phyloP scores from a whole-genome alignment of 345 rosid species.

The Balakata baccata region DNA sequence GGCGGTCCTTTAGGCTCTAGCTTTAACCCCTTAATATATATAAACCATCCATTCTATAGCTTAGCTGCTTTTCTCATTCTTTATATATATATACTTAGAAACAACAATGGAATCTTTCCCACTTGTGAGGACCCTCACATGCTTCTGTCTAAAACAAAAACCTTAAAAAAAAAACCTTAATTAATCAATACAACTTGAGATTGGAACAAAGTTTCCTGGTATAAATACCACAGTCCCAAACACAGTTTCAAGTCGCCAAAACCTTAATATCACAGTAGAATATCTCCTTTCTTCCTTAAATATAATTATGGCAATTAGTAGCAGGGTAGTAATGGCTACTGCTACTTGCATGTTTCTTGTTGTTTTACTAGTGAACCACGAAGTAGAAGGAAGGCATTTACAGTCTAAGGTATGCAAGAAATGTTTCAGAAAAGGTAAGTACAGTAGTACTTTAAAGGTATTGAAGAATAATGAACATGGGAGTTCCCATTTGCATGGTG shows the following conservation, averaged over 20 bases:
- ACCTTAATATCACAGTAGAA: slow-evolving; percentile 6
- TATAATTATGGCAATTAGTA: background rate
- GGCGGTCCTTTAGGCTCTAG: background rate
- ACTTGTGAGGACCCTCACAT: slow-evolving; percentile 26
- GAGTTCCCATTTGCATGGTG: background rate
- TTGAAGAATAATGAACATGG: slow-evolving; percentile 5
- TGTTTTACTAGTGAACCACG: slow-evolving; percentile 32
- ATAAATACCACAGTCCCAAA: slow-evolving; percentile 11
- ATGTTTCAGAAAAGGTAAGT: slow-evolving; percentile 6
- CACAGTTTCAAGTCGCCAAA: background rate
- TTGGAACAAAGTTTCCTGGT: background rate
- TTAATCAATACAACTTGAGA: background rate
- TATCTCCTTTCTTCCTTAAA: background rate
- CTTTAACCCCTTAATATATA: slow-evolving; percentile 20
- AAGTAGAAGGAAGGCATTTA: slow-evolving; percentile 41
- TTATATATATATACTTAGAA: slow-evolving; percentile 1
- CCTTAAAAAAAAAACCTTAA: slow-evolving; percentile 17
- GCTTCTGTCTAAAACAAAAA: slow-evolving; percentile 22
- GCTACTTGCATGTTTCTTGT: slow-evolving; percentile 23
- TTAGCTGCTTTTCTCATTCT: slow-evolving; percentile 9
- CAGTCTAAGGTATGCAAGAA: slow-evolving; percentile 23
- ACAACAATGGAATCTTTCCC: slow-evolving; percentile 27
- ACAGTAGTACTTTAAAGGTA: slow-evolving; percentile 1
- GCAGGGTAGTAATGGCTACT: slow-evolving; percentile 16
- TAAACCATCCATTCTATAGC: slow-evolving; percentile 34